Percentiles rank a stretch among this genome's conserved stretches.
Evolutionary conservation across 2,329 filamentous ascomycete species (phyloP).

Genomic region (Didymella sp.): DNA sequence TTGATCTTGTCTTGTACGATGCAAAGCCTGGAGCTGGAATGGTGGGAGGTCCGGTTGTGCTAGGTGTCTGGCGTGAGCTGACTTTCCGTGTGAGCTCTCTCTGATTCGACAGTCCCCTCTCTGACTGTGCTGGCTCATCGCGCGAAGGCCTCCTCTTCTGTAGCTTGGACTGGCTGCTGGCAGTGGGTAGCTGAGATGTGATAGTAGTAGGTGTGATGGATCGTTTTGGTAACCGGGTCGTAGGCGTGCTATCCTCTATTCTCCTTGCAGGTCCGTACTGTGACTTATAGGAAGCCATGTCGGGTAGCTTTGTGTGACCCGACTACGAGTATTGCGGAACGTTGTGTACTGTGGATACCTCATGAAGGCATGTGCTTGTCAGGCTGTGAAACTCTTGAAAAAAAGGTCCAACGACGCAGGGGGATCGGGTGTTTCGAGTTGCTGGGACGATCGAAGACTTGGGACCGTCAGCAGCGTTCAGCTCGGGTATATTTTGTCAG

Average conservation of each 20-base stretch:
- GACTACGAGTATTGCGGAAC: conserved; percentile 42
- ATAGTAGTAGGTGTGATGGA: conserved; percentile 45
- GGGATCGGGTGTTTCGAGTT: conserved; percentile 28
- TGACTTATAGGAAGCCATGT: conserved; percentile 54
- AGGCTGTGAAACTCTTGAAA: conserved; percentile 32
- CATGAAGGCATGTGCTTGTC: conserved; percentile 50
- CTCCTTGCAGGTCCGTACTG: conserved; percentile 45
- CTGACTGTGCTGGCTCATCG: conserved; percentile 39
- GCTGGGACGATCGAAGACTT: conserved; percentile 27
- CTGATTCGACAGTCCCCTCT: conserved; percentile 28
- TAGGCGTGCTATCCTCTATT: conserved; percentile 41
- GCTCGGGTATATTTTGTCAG: conserved; percentile 38
- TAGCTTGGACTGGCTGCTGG: conserved; percentile 41
- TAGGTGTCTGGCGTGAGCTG: conserved; percentile 34
- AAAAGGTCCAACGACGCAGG: conserved; percentile 27
- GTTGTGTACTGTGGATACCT: conserved; percentile 47
- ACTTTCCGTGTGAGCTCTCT: conserved; percentile 27
- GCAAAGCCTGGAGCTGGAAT: conserved; percentile 24
- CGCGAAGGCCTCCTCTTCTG: conserved; percentile 46
- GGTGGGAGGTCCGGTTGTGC: conserved; percentile 32
- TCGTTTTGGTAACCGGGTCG: conserved; percentile 48
- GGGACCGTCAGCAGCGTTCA: conserved; percentile 45
- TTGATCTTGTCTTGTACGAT: conserved; percentile 31
- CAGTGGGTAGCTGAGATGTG: conserved; percentile 36
- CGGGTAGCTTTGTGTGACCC: conserved; percentile 47